Evolutionary conservation across 1,284 basidiomycete species (phyloP).

Genomic region (Phellopilus nigrolimitatus): DNA sequence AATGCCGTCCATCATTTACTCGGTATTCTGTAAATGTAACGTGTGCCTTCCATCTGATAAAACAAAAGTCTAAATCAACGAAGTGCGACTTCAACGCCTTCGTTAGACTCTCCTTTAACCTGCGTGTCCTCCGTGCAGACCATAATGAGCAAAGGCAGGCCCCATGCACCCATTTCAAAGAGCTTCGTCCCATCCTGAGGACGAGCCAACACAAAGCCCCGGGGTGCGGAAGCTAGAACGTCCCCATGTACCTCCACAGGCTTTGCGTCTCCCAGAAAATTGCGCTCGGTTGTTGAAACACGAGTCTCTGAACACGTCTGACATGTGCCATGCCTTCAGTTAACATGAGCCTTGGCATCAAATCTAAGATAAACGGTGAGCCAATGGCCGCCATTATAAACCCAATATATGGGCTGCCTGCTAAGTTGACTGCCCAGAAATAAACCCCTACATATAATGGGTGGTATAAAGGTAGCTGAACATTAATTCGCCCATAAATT

Average conservation of each 20-base stretch:
- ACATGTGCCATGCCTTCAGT: too few species aligned
- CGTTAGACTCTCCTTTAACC: too few species aligned
- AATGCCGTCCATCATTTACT: too few species aligned
- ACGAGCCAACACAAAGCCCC: conserved; percentile 28
- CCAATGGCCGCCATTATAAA: conserved; percentile 25
- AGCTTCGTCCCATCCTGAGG: conserved; percentile 30
- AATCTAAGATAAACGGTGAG: conserved; percentile 15
- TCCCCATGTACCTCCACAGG: conserved; percentile 31
- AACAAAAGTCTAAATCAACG: too few species aligned
- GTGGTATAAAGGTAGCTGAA: conserved; percentile 31
- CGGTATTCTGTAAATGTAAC: too few species aligned
- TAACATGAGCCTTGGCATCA: conserved; percentile 30
- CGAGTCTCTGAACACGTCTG: conserved; percentile 29
- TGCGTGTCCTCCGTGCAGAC: conserved; percentile 32
- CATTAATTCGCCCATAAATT: too few species aligned
- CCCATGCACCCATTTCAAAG: conserved; percentile 28
- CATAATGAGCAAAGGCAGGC: conserved; percentile 33
- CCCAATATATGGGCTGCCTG: conserved; percentile 31
- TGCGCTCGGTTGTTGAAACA: conserved; percentile 26
- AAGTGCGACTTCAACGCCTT: too few species aligned
- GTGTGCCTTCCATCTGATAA: too few species aligned
- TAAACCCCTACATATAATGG: conserved; percentile 31
- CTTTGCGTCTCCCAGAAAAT: conserved; percentile 30
- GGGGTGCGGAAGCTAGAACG: conserved; percentile 31
- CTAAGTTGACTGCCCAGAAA: conserved; percentile 35